Conservation (phyloP, 345 rosid genomes). For the Turnera subulata region DNA sequence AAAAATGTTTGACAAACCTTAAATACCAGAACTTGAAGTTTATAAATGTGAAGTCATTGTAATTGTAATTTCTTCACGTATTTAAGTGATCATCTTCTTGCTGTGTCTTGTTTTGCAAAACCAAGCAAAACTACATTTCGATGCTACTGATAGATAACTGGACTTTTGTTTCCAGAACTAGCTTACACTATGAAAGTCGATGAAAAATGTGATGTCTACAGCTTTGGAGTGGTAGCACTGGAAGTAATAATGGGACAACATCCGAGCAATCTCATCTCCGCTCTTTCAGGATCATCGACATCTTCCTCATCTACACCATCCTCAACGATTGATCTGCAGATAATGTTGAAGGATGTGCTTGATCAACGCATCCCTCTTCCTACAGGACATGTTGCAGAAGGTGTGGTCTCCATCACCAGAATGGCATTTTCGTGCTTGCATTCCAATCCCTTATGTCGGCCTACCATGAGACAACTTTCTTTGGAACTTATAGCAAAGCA, state of each 20-base stretch:
- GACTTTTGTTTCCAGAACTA: background rate
- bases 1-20: too few relatives aligned
- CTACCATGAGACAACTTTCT: constrained; percentile 9
- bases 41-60: too few relatives aligned
- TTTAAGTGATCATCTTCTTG: too few relatives aligned
- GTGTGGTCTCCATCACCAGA: background rate
- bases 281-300: background rate
- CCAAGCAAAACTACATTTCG: too few relatives aligned
- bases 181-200: background rate
- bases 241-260: background rate
- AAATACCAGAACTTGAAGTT: too few relatives aligned
- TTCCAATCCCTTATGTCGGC: background rate
- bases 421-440: constrained; percentile 8
- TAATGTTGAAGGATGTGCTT: constrained; percentile 1
- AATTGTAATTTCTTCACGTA: too few relatives aligned
- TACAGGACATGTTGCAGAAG: background rate
- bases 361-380: constrained; percentile 14
- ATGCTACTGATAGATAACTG: too few relatives aligned
- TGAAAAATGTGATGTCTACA: background rate
- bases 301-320: background rate
- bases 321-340: background rate
- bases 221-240: background rate
- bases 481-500: background rate
- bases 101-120: too few relatives aligned
- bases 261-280: background rate